These are phyloP conservation scores for Candida suzukii DNA, from an alignment of 805 yeast genomes.

Conservation along the genomic window DNA sequence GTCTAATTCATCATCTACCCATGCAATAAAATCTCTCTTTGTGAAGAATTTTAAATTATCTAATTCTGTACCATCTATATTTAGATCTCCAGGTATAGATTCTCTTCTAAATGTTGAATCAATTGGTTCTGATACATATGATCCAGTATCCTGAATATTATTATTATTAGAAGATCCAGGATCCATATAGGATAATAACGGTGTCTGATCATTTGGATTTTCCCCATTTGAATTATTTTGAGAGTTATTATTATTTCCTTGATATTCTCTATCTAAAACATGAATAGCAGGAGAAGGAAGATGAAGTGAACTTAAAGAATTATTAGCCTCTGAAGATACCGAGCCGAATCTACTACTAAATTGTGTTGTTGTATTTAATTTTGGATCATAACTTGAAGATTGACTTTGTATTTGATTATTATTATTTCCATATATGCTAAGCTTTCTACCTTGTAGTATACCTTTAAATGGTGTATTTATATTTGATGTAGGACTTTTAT, in stretches of 20 bases:
- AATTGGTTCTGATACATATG: not conserved
- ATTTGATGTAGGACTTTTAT: too few species aligned
- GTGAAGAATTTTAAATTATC: conserved; percentile 29
- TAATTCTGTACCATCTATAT: conserved; percentile 14
- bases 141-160: not conserved
- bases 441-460: not conserved
- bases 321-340: not conserved
- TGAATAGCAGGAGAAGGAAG: conserved; percentile 21
- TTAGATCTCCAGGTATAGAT: not conserved
- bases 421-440: too few species aligned
- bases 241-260: not conserved
- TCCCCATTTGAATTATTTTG: too few species aligned
- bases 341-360: not conserved
- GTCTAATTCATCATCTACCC: conserved; percentile 58
- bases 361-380: not conserved
- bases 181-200: not conserved
- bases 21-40: conserved; percentile 44
- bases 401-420: not conserved
- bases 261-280: conserved; percentile 1
- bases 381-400: not conserved
- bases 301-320: conserved; percentile 12
- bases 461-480: not conserved
- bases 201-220: not conserved
- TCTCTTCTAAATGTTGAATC: not conserved
- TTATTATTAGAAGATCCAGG: not conserved